A percentile compares a stretch with the other conserved stretches of the same genome.
phyloP scores from a whole-genome alignment of 306 rosid species.

The Sophora flavescens region DNA sequence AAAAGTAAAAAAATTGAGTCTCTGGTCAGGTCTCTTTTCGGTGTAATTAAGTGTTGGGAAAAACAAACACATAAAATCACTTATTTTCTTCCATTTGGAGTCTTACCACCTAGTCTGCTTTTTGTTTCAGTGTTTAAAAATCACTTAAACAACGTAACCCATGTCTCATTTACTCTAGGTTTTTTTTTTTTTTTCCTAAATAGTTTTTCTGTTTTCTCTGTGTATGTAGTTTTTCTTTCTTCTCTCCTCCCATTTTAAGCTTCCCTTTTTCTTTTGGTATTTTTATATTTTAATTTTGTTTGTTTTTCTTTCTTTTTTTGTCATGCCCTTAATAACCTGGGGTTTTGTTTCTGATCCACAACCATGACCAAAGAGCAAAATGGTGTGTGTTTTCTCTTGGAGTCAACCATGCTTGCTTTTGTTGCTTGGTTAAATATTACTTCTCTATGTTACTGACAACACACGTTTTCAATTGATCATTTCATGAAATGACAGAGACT shows the following conservation, averaged over 20 bases:
- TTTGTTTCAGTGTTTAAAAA: slow-evolving; percentile 28
- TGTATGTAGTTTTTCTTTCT: not conserved
- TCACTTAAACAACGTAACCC: slow-evolving; percentile 29
- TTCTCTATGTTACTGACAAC: slow-evolving; percentile 19
- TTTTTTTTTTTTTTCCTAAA: not conserved
- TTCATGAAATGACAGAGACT: slow-evolving; percentile 41
- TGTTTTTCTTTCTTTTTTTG: slow-evolving; percentile 26
- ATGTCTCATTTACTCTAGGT: slow-evolving; percentile 44
- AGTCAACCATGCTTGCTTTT: not conserved
- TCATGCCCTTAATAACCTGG: slow-evolving; percentile 34
- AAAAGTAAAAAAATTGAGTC: slow-evolving; percentile 43
- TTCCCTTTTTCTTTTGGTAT: not conserved
- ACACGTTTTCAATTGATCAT: slow-evolving; percentile 25
- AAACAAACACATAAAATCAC: slow-evolving; percentile 31
- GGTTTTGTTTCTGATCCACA: slow-evolving; percentile 16
- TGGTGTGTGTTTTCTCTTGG: slow-evolving; percentile 8
- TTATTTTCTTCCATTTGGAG: slow-evolving; percentile 35
- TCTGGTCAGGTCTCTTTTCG: slow-evolving; percentile 44
- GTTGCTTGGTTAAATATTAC: slow-evolving; percentile 1
- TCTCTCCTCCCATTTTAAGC: slow-evolving; percentile 30
- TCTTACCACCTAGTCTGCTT: slow-evolving; percentile 31
- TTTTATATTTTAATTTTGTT: not conserved
- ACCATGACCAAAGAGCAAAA: slow-evolving; percentile 42
- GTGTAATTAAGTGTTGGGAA: slow-evolving; percentile 45
- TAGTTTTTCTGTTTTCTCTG: not conserved